phyloP scores from a whole-genome alignment of 2,329 filamentous ascomycete species.

The Colletotrichum sansevieriae region DNA sequence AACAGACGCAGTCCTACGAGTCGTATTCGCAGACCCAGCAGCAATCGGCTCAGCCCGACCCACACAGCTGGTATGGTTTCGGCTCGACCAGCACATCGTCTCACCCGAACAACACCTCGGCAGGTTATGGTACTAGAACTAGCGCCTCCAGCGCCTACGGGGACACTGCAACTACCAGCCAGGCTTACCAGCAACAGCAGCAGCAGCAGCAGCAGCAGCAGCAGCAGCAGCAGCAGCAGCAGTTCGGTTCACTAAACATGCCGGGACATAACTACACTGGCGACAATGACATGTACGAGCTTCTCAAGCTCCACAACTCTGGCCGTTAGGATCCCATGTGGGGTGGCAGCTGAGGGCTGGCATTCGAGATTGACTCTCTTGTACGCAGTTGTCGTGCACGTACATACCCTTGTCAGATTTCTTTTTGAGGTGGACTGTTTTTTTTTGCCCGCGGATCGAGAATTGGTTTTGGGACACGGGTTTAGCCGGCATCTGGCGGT shows the following conservation, averaged over 20 bases:
- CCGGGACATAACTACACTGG: constrained; percentile 23
- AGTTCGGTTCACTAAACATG: constrained; percentile 22
- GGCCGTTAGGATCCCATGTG: constrained; percentile 9
- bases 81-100: constrained; percentile 22
- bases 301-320: constrained; percentile 33
- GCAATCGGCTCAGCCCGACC: constrained; percentile 27
- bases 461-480: too few species aligned
- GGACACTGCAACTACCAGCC: constrained; percentile 1
- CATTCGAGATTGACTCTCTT: too few species aligned
- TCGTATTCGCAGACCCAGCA: constrained; percentile 30
- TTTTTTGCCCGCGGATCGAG: too few species aligned
- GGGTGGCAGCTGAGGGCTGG: too few species aligned
- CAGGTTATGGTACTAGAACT: constrained; percentile 23
- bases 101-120: constrained; percentile 11
- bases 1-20: constrained; percentile 9
- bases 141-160: constrained; percentile 21
- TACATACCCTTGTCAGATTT: too few species aligned
- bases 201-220: constrained; percentile 36
- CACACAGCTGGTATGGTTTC: constrained; percentile 39
- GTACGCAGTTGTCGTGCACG: too few species aligned
- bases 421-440: too few species aligned
- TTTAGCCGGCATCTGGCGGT: too few species aligned
- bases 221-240: constrained; percentile 33
- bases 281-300: constrained; percentile 34
- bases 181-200: constrained; percentile 35